phyloP scores from a whole-genome alignment of 345 rosid genomes.

The Pistacia integerrima region DNA sequence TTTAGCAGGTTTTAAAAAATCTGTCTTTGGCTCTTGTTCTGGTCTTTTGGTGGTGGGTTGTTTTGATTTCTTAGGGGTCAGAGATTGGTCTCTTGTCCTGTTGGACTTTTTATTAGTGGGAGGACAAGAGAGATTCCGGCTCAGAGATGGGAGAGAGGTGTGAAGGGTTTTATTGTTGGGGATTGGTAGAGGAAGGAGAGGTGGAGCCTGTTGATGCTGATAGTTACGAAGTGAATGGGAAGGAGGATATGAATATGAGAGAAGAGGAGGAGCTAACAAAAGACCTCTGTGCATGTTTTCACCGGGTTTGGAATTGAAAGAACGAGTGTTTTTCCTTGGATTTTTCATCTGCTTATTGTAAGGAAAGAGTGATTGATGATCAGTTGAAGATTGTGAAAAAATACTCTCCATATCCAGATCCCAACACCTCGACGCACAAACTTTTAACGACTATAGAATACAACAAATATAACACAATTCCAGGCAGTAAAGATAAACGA shows the following conservation, averaged over 20 bases:
- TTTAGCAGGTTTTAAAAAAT: not conserved
- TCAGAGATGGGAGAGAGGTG: constrained; percentile 42
- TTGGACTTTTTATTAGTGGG: constrained; percentile 22
- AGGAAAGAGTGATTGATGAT: constrained; percentile 39
- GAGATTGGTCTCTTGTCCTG: constrained; percentile 35
- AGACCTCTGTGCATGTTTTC: constrained; percentile 47
- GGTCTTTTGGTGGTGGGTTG: constrained; percentile 9
- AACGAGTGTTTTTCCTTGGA: constrained; percentile 38
- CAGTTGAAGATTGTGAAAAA: constrained; percentile 34
- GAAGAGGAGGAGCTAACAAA: constrained; percentile 37
- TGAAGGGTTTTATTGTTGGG: constrained; percentile 19
- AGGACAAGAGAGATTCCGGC: constrained; percentile 27
- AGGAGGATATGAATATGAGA: constrained; percentile 33
- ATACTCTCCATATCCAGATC: constrained; percentile 43
- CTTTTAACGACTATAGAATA: not conserved
- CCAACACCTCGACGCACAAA: not conserved
- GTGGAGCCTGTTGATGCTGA: constrained; percentile 37
- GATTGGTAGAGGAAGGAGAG: constrained; percentile 68
- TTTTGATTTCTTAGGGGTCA: constrained; percentile 40
- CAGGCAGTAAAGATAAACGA: not conserved
- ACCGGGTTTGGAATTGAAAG: constrained; percentile 31
- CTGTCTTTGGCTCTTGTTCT: constrained; percentile 11
- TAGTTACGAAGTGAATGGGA: constrained; percentile 11
- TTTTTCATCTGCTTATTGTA: constrained; percentile 40
- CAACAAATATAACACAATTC: too few relatives aligned